phyloP scores from a whole-genome alignment of 2,329 filamentous ascomycete species.

The Claviceps arundinis region DNA sequence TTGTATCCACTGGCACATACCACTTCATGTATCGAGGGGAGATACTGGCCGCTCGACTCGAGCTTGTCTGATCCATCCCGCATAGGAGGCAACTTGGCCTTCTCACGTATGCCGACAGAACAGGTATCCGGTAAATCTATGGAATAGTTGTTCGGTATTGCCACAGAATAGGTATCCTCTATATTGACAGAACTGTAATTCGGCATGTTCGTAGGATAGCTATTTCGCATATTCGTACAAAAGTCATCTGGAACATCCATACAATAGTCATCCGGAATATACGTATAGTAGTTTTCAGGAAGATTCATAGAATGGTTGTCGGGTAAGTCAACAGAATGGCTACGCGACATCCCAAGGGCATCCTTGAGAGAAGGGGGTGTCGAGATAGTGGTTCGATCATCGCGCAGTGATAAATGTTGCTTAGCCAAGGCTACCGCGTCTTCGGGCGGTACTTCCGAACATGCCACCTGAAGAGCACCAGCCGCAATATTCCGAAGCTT shows the following conservation, averaged over 20 bases:
- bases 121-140: slow-evolving; percentile 5
- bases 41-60: slow-evolving; percentile 20
- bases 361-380: slow-evolving; percentile 4
- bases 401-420: slow-evolving; percentile 20
- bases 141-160: too few species aligned
- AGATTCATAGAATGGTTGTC: too few species aligned
- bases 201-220: too few species aligned
- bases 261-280: too few species aligned
- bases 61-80: slow-evolving; percentile 23
- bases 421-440: slow-evolving; percentile 18
- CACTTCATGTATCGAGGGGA: slow-evolving; percentile 25
- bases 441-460: too few species aligned
- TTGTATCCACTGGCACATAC: slow-evolving; percentile 1
- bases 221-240: too few species aligned
- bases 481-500: slow-evolving; percentile 19
- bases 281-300: too few species aligned
- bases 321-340: too few species aligned
- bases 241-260: too few species aligned
- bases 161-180: too few species aligned
- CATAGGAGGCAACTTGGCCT: slow-evolving; percentile 22
- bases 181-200: too few species aligned
- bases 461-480: slow-evolving; percentile 16
- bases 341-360: background rate
- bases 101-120: slow-evolving; percentile 6
- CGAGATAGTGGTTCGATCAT: slow-evolving; percentile 14